These are phyloP conservation scores for Huntiella omanensis DNA, from an alignment of 2,329 filamentous ascomycete genomes.

Conservation along the genomic window DNA sequence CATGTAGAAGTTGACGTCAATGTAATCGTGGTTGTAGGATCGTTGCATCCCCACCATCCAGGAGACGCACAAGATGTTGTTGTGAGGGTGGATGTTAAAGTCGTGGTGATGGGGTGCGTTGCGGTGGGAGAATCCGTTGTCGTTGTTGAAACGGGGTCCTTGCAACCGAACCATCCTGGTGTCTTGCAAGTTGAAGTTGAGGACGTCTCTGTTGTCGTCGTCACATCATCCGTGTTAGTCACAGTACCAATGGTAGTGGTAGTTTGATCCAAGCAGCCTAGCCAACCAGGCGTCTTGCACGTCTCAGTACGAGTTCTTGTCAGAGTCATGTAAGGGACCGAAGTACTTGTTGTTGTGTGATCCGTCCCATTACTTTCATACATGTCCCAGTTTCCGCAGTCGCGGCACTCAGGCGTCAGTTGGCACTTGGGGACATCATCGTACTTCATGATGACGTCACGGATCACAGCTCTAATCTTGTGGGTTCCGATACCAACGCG, in stretches of 20 bases:
- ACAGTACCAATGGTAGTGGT: constrained; percentile 24
- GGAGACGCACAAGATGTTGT: constrained; percentile 13
- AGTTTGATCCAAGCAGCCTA: constrained; percentile 55
- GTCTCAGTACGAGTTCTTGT: constrained; percentile 68
- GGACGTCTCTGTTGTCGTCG: constrained; percentile 25
- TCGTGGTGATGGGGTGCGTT: constrained; percentile 12
- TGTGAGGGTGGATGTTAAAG: constrained; percentile 14
- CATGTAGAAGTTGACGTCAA: constrained; percentile 32
- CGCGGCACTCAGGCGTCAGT: constrained; percentile 60
- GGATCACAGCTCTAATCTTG: constrained; percentile 73
- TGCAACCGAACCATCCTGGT: constrained; percentile 50
- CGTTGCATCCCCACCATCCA: constrained; percentile 12
- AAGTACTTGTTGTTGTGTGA: constrained; percentile 40
- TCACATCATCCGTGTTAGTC: constrained; percentile 16
- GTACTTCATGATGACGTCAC: constrained; percentile 70
- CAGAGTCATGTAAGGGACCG: constrained; percentile 23
- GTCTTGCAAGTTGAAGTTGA: constrained; percentile 35
- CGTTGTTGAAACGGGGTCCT: constrained; percentile 24
- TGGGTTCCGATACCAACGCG: constrained; percentile 80
- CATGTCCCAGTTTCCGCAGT: constrained; percentile 89
- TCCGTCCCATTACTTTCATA: constrained; percentile 82
- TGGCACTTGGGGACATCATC: constrained; percentile 61
- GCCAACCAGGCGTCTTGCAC: constrained; percentile 86
- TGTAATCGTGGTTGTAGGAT: constrained; percentile 18
- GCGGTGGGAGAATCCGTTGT: constrained; percentile 15